phyloP scores from a whole-genome alignment of 768 basidiomycete genomes.

The Pluteus cervinus region DNA sequence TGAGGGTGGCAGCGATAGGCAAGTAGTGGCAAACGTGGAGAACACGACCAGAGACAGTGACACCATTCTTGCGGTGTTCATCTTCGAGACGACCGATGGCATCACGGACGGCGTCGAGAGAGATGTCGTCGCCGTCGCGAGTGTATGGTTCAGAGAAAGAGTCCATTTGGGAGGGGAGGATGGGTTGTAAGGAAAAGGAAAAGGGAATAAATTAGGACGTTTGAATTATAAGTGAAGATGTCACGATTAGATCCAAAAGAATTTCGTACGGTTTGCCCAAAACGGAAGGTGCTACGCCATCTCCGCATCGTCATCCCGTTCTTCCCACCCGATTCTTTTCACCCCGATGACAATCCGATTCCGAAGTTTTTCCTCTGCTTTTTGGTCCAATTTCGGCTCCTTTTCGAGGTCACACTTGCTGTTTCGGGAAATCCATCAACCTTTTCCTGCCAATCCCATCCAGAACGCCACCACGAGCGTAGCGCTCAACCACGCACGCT shows the following conservation, averaged over 20 bases:
- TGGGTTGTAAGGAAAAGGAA: constrained; percentile 10
- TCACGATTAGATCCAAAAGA: constrained; percentile 10
- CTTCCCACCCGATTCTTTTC: too few species aligned
- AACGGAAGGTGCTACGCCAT: constrained; percentile 7
- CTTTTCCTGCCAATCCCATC: too few species aligned
- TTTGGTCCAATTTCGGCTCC: too few species aligned
- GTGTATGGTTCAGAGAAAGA: constrained; percentile 70
- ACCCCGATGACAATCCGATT: too few species aligned
- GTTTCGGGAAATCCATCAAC: too few species aligned
- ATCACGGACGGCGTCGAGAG: constrained; percentile 66
- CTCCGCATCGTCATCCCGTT: too few species aligned
- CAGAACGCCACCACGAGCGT: too few species aligned
- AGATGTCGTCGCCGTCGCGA: constrained; percentile 56
- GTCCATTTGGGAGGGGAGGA: constrained; percentile 40
- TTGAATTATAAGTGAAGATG: too few species aligned
- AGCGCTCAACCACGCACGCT: too few species aligned
- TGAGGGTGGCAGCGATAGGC: constrained; percentile 66
- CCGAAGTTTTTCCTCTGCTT: too few species aligned
- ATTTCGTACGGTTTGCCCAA: constrained; percentile 7
- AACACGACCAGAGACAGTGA: constrained; percentile 79
- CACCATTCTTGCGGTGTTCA: constrained; percentile 61
- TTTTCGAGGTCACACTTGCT: too few species aligned
- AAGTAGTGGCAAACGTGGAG: constrained; percentile 91
- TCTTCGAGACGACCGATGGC: constrained; percentile 70
- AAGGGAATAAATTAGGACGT: constrained; percentile 5